Evolutionary conservation across 2,329 filamentous ascomycete species (phyloP), one percentile per base, ranked within the genome.

Genomic region (Aureobasidium sp.): DNA sequence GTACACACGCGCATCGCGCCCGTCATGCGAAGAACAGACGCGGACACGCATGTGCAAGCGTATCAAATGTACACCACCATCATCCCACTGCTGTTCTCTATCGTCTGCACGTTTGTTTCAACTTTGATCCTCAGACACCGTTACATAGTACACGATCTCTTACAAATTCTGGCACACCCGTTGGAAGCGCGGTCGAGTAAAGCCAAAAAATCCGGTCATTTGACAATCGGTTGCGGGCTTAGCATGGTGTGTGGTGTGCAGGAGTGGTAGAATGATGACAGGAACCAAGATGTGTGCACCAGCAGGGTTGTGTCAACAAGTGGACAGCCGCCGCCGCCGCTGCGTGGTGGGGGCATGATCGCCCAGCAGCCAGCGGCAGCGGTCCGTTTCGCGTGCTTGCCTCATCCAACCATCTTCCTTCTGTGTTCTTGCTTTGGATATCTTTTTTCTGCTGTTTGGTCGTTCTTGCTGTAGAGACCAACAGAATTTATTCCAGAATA

Each of bases 141-240:
- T 32, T 51, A 51, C 48, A 46, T 27, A 1, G 27, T 26, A 27
- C 42, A 23, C 42, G 15, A 46, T 6, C 42, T 15, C 34, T 37
- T 37, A 23, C 26, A 46, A 20, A 20, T 20, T 20, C 20, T 20
- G 20, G 20, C 20, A 20, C 20, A 20, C 20, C 20, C 20, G 20
- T 20, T 20, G 20, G 20, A 20, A 20, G 20, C 1, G 20, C 20
- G 20, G 20, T 20, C 20, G 20, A 20, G 20, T 1, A 6, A 15
- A 42, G 17, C 26, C 39, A 23, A 34, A 57, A 57, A 46, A 44
- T 57, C 41, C 39, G 53, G 53, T 57, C 41, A 57, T 57, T 57
- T 57, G 53, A 46, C 51, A 32, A 55, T 53, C 2, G n/a, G 26
- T 29, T 7, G n/a, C 47, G 27, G 46, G 26, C 26, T 47, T 47